These are phyloP conservation scores for Euphrasia arctica DNA, from an alignment of 305 asterid species.

Conservation along the genomic window DNA sequence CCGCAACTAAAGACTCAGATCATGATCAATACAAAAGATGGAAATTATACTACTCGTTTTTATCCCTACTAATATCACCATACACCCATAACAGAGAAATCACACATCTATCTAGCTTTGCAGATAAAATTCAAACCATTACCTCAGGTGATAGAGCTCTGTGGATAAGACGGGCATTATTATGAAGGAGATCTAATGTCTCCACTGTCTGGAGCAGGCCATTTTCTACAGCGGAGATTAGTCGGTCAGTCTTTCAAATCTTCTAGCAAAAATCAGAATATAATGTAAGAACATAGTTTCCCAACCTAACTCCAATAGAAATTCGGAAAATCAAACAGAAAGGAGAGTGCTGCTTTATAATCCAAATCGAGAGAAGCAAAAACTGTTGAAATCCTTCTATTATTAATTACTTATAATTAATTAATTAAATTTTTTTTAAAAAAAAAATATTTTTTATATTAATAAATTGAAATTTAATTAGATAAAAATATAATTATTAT, in stretches of 20 bases:
- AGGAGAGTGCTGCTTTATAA: slow-evolving; percentile 1
- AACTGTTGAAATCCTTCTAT: slow-evolving; percentile 12
- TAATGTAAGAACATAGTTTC: not conserved
- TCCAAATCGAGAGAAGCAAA: slow-evolving; percentile 21
- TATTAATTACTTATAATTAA: too few relatives aligned
- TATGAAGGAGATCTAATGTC: slow-evolving; percentile 94
- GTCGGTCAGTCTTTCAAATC: slow-evolving; percentile 13
- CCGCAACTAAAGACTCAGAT: slow-evolving; percentile 14
- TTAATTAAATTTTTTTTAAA: too few relatives aligned
- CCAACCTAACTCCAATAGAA: slow-evolving; percentile 21
- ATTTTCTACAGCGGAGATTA: slow-evolving; percentile 59
- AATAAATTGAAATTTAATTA: too few relatives aligned
- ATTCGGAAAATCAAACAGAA: slow-evolving; percentile 19
- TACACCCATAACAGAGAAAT: slow-evolving; percentile 15
- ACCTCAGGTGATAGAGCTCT: slow-evolving; percentile 96
- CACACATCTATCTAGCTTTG: slow-evolving; percentile 1
- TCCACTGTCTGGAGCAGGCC: slow-evolving; percentile 95
- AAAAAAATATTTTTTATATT: too few relatives aligned
- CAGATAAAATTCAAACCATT: slow-evolving; percentile 20
- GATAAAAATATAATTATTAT: too few relatives aligned
- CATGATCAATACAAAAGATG: slow-evolving; percentile 6
- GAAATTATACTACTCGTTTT: slow-evolving; percentile 3
- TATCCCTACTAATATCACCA: slow-evolving; percentile 10
- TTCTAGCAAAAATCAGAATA: slow-evolving; percentile 4
- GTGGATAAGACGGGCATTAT: slow-evolving; percentile 91